Conservation (phyloP, 1,284 basidiomycete genomes). For the Leccinum subrobustum region DNA sequence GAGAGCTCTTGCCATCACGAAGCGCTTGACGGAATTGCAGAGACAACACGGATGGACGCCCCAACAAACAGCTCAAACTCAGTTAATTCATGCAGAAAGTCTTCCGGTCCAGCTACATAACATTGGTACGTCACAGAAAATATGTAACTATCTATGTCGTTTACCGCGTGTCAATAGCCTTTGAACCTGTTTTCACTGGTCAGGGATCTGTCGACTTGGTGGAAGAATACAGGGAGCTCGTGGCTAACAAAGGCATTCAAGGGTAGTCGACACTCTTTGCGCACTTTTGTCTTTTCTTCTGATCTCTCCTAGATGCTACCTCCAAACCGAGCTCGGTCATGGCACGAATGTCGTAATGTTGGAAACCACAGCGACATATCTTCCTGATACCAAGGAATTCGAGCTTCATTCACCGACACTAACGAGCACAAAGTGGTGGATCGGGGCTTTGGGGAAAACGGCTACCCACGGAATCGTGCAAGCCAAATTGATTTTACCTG, state of each 20-base stretch:
- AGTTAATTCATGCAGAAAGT: conserved; percentile 48
- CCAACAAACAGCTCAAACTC: conserved; percentile 45
- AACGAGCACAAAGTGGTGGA: conserved; percentile 85
- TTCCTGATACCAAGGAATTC: conserved; percentile 67
- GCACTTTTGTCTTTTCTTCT: not conserved
- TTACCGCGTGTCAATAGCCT: conserved; percentile 41
- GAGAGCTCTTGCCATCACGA: conserved; percentile 41
- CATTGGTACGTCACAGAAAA: conserved; percentile 42
- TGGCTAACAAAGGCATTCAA: conserved; percentile 56
- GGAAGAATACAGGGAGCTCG: conserved; percentile 48
- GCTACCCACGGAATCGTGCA: conserved; percentile 80
- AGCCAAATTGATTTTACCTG: conserved; percentile 69
- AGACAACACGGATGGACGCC: conserved; percentile 52
- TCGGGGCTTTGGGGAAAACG: conserved; percentile 69
- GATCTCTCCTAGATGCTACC: conserved; percentile 46
- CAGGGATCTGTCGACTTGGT: conserved; percentile 55
- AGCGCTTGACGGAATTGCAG: conserved; percentile 56
- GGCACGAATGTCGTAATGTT: conserved; percentile 70
- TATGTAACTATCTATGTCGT: not conserved
- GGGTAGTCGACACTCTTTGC: conserved; percentile 37
- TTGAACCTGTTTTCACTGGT: conserved; percentile 63
- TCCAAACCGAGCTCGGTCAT: conserved; percentile 77
- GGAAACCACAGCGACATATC: conserved; percentile 79
- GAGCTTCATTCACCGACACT: conserved; percentile 76
- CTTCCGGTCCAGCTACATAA: conserved; percentile 56